Base-by-base conservation (phyloP, 768 basidiomycete genomes). In the Trametes cinnabarina region DNA sequence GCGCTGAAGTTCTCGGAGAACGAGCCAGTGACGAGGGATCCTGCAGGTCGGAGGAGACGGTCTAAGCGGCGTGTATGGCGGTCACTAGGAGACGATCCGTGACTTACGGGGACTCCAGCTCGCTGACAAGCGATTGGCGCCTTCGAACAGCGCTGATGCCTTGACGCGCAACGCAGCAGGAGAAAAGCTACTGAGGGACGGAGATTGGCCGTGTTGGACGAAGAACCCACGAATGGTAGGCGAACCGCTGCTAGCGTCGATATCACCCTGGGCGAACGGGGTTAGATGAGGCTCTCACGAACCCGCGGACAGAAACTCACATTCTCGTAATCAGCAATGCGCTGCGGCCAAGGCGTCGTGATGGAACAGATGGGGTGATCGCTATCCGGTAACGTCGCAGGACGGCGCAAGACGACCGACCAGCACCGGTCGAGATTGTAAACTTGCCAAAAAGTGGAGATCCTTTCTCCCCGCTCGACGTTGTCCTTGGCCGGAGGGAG, bases 361-460 rank as follows among this genome's bases (percentile, higher is more conserved):
- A 91, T 85, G 19, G 85, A 76, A 42, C 82, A 76, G 63, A 76
- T 79, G 11, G 79, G 74, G 53, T 83, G 79, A 34, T 78, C 74
- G 47, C 82, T 81, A 62, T 92, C 88, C 15, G 84, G 81, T 40
- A 92, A 82, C 40, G 84, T 76, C 10, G 77, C 74, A 4, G 88
- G 87, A 60, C 86, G 85, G 28, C 83, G 85, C 6, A 91, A 78
- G 10, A 84, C 81, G 5, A 86, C 84, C 20, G 89, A 89, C 88
- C 89, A 91, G 66, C 88, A 90, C 28, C 86, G 82, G 71, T 93
- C 90, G 62, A 92, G 75, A 65, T 83, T 82, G 71, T 85, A 93
- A 11, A 89, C 87, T 67, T 91, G 88, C 90, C 90, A 93, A 64
- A 93, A 93, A 0, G 89, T 79, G 37, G 85, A 70, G 55, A 90